These are phyloP conservation scores for Fusarium euwallaceae DNA, from an alignment of 2,329 filamentous ascomycete species.

Conservation along the genomic window DNA sequence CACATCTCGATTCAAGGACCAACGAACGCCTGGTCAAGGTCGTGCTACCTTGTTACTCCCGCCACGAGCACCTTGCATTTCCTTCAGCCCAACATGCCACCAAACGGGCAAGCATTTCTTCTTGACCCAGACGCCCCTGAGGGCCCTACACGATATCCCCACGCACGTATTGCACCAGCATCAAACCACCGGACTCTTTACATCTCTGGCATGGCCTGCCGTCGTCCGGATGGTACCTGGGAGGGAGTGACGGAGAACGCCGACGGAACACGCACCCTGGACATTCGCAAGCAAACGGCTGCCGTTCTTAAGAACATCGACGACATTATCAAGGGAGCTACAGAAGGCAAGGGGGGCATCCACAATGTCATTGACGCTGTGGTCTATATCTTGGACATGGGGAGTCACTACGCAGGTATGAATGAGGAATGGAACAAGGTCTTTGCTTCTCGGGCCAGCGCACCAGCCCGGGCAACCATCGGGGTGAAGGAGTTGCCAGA, in stretches of 20 bases:
- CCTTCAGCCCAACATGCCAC: neutral
- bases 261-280: neutral
- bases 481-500: neutral
- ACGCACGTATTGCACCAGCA: neutral
- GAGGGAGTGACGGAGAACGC: constrained; percentile 7
- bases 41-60: neutral
- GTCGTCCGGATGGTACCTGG: constrained; percentile 13
- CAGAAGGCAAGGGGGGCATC: neutral
- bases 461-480: constrained; percentile 8
- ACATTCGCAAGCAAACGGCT: neutral
- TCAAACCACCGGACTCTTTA: constrained; percentile 7
- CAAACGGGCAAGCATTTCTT: neutral
- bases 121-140: neutral
- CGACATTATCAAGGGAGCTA: neutral
- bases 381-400: constrained; percentile 12
- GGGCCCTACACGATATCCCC: neutral
- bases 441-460: constrained; percentile 5
- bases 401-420: constrained; percentile 9
- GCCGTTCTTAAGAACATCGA: neutral
- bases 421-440: constrained; percentile 24
- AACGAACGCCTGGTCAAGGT: neutral
- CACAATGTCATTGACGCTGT: constrained; percentile 8
- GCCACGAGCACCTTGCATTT: neutral
- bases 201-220: constrained; percentile 14
- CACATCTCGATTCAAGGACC: neutral